Evolutionary conservation across 306 rosid species (phyloP).

Genomic region (Begonia fuchsioides): DNA sequence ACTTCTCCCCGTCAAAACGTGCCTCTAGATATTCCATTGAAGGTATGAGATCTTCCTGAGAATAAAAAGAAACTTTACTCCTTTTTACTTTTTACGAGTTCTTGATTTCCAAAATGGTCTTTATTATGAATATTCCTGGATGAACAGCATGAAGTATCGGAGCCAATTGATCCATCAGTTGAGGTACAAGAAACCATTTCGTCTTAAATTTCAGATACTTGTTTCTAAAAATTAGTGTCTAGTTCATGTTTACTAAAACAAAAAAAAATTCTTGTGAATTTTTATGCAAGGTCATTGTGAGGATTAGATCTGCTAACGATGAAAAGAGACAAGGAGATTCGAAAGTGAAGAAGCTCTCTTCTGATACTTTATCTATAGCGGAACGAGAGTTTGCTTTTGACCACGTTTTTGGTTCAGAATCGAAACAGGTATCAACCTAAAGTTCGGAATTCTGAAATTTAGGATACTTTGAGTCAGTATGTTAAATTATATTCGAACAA

Average conservation of each 20-base stretch:
- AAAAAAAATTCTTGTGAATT: neutral
- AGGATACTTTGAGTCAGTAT: no score
- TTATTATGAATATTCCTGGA: constrained; percentile 13
- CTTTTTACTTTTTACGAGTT: neutral
- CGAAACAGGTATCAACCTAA: constrained; percentile 39
- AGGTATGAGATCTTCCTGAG: constrained; percentile 16
- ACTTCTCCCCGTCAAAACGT: constrained; percentile 10
- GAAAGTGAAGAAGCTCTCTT: constrained; percentile 50
- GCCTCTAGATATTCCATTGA: constrained; percentile 22
- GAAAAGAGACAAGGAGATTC: constrained; percentile 27
- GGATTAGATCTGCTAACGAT: constrained; percentile 51
- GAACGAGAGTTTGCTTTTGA: constrained; percentile 51
- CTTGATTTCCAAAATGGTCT: constrained; percentile 5
- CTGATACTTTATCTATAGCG: constrained; percentile 30
- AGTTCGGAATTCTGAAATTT: no score
- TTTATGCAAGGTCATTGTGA: constrained; percentile 51
- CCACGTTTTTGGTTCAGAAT: constrained; percentile 57
- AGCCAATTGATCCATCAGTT: constrained; percentile 11
- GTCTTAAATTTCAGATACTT: no score
- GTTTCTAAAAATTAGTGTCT: neutral
- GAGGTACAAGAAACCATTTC: constrained; percentile 12
- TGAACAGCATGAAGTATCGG: constrained; percentile 1
- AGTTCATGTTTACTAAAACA: constrained; percentile 1
- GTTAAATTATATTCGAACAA: no score
- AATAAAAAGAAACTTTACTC: no score